Base-by-base conservation (phyloP, 345 rosid species). In the Odontarrhena argentea region DNA sequence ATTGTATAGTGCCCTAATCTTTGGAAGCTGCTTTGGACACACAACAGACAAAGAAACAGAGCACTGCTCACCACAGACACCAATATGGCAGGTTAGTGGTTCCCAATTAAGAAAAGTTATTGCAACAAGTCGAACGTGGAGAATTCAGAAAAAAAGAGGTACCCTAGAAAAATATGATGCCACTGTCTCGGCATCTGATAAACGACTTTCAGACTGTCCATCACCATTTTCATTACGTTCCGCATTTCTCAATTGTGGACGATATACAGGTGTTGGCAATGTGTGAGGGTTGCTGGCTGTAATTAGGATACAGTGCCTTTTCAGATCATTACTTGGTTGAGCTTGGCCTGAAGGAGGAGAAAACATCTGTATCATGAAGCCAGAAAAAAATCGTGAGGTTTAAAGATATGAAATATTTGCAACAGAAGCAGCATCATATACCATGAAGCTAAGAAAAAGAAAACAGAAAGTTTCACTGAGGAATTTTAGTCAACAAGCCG, bases 241-340 rank as follows among this genome's bases (percentile, higher is more conserved):
- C 57, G 71, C 73, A 54, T 70, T 87, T 80, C 79, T 93, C 55
- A 82, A 50, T 65, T 79, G 86, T 26, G 95, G 96, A 59, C 85
- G 83, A 78, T 80, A 91, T 67, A 94, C 97, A 75, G 96, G 96
- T 65, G 99, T 91, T 54, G 99, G 91, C 76, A 94, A 87, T 13
- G 91, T 82, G 76, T 85, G 58, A 65, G 97, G 99, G 69, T 94
- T 87, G 78, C 96, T 94, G 56, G 97, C 95, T 68, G 95, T 86
- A 79, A 94, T 76, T 69, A 91, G 84, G 76, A 94, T 76, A 74
- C 99, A 94, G 71, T 94, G 96, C 76, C 86, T 87, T 81, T 85
- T 86, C 47, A 81, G 77, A 64, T 94, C 96, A 44, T 77, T 51
- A 80, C 64, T 85, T 74, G 83, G 85, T 70, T 82, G 92, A 68